Conservation (phyloP, 148 eudicot genomes). For the Agrostemma githago region DNA sequence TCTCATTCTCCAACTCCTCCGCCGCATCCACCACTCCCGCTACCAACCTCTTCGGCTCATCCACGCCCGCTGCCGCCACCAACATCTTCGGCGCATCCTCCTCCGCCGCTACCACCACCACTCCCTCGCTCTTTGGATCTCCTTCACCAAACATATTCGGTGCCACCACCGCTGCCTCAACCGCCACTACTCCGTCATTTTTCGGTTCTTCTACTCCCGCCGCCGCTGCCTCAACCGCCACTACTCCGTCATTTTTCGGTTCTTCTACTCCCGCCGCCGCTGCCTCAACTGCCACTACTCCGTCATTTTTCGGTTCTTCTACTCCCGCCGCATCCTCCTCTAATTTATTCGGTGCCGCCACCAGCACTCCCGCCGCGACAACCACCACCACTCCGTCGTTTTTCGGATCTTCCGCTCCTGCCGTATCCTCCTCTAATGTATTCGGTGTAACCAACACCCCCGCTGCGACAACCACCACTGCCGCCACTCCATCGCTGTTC, state of each 20-base stretch:
- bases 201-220: neutral
- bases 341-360: neutral
- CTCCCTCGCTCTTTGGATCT: too few species aligned
- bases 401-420: conserved; percentile 10
- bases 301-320: neutral
- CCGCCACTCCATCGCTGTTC: conserved; percentile 2
- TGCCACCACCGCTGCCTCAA: neutral
- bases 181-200: neutral
- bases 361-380: neutral
- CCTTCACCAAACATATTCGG: neutral
- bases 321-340: conserved; percentile 7
- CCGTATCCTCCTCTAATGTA: neutral
- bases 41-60: neutral
- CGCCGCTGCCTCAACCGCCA: neutral
- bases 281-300: neutral
- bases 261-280: conserved; percentile 3
- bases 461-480: neutral
- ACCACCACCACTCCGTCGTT: neutral
- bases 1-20: neutral
- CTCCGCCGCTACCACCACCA: neutral
- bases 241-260: neutral
- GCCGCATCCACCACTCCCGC: neutral
- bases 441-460: too few species aligned
- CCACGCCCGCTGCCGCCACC: conserved; percentile 12
- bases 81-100: neutral